Base-by-base conservation (phyloP, 2,329 filamentous ascomycete genomes). In the Diaporthe sp. region DNA sequence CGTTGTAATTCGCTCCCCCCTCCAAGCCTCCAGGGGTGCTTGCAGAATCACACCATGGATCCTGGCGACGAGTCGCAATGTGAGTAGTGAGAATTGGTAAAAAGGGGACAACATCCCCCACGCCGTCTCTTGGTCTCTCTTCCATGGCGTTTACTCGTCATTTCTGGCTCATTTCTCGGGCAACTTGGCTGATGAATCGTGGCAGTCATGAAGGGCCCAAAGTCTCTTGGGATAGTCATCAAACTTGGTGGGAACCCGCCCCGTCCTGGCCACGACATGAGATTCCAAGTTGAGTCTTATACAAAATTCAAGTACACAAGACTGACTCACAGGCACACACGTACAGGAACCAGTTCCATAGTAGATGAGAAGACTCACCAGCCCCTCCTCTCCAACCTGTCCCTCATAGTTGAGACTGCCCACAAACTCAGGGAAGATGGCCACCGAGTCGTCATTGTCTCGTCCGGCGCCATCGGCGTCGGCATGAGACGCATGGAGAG, bases 281-380 rank as follows among this genome's bases (percentile, higher is more conserved):
- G 17, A 53, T 49, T 17, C 37, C 17, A 51, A 39, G n/a, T 39
- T 34, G 61, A 37, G n/a, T 67, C 53, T 44, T 44, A 19, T 46
- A 62, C 44, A 46, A n/a, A 15, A 22, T 8, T 22, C 17, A 34
- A 6, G 31, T 10, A 25, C 46, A 61, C 51, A 34, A 12, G 13
- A 51, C 53, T 68, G 74, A 62, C 71, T 74, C 55, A 76, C 55
- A 77, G 55, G 55, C 53, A 70, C 34, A 25, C 31, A 34, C 44
- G 4, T 76, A 76, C 79, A 99, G 97, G 97, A 80, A 98, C 97
- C 62, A 98, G 95, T 84, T 98, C 97, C n/a, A 98, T 99, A 79
- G 96, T 99, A 78, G 95, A 98, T 85, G 97, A 99, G 84, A 94
- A 93, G 82, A 98, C 95, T 31, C 97, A 98, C 85, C 95, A 98